phyloP scores from a whole-genome alignment of 2,329 filamentous ascomycete species.

The Fusarium succisae region DNA sequence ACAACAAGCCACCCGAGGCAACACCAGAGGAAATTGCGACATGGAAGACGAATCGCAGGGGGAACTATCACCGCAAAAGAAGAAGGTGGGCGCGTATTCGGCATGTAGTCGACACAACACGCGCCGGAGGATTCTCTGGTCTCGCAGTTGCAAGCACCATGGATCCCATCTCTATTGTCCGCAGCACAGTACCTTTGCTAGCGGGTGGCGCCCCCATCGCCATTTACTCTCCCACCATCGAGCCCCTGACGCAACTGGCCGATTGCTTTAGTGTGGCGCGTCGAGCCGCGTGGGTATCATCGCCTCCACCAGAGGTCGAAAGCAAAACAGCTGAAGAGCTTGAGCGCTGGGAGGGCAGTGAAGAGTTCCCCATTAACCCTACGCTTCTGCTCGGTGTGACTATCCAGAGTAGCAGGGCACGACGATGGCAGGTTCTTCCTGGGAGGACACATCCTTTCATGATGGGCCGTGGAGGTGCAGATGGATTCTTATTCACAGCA shows the following conservation, averaged over 20 bases:
- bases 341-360: constrained; percentile 66
- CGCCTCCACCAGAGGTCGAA: constrained; percentile 57
- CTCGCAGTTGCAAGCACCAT: constrained; percentile 84
- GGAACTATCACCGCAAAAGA: constrained; percentile 88
- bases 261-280: constrained; percentile 87
- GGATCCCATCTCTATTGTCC: constrained; percentile 80
- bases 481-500: constrained; percentile 90
- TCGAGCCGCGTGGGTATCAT: constrained; percentile 76
- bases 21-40: constrained; percentile 68
- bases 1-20: constrained; percentile 68
- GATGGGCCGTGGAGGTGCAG: constrained; percentile 86
- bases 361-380: constrained; percentile 89
- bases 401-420: constrained; percentile 81
- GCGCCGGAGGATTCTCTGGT: constrained; percentile 81
- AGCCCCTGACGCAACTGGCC: constrained; percentile 78
- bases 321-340: constrained; percentile 59
- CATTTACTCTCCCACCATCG: constrained; percentile 83
- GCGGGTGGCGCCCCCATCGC: constrained; percentile 85
- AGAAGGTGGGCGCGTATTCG: constrained; percentile 80
- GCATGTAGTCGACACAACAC: constrained; percentile 77
- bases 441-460: constrained; percentile 93
- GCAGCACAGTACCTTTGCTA: constrained; percentile 80
- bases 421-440: constrained; percentile 90
- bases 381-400: constrained; percentile 81
- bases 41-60: constrained; percentile 84